Evolutionary conservation across 2,329 filamentous ascomycete species (phyloP), one percentile per base, ranked within the genome.

Genomic region (Talaromyces amestolkiae): DNA sequence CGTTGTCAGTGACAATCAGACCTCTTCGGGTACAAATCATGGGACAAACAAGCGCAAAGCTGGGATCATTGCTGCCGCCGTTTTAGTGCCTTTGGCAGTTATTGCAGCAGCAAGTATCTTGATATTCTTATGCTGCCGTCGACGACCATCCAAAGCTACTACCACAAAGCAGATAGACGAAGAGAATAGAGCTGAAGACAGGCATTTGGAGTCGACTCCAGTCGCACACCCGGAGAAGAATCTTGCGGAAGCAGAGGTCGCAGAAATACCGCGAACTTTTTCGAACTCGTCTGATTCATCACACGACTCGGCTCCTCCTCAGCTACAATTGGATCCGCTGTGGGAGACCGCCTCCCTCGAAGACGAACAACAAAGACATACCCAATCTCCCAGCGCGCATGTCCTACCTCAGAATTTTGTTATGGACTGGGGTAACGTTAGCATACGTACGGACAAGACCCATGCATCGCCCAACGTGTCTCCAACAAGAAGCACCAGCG

Each of bases 21-120:
- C 49, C n/a, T 62, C 72, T 22, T 65, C 67, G 7, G 68, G 67
- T 9, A 62, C 67, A 35, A 61, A 67, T 47, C 41, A 65, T 9
- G 68, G 60, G n/a, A 66, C 60, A 11, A 69, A 71, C 43, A 68
- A 69, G 41, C 74, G 70, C 61, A 78, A 77, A 68, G 75, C 75
- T 47, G 74, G 74, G 3, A 74, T 78, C n/a, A 77, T 78, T 47
- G 75, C 73, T 2, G 73, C 77, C 51, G 73, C 75, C 4, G 71
- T 79, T 2, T 70, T 78, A 22, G 70, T 77, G n/a, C 77, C 77
- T 2, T 58, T 75, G 7, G 76, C 72, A 10, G 69, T 75, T 13
- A 63, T 76, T 11, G 65, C 72, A 24, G 74, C 71, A 47, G 45
- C 70, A 35, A 61, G 74, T 8, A 69, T 76, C 39, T 66, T 78